Evolutionary conservation across 2,329 filamentous ascomycete genomes (phyloP).

Genomic region (Coleophoma eucalyptorum): DNA sequence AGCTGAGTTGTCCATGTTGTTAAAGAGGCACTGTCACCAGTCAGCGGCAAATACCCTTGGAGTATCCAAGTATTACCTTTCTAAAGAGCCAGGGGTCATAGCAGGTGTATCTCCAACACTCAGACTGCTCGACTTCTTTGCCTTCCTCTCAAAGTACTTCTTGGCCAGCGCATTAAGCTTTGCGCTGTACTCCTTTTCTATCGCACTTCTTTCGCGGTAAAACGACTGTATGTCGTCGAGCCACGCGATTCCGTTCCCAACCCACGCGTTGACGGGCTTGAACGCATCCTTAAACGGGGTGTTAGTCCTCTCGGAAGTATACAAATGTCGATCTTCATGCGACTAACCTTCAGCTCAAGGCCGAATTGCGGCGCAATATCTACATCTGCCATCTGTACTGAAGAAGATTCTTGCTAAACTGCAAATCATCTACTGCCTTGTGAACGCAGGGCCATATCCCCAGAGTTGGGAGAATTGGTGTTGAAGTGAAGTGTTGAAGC

Average conservation of each 20-base stretch:
- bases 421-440: slow-evolving; percentile 14
- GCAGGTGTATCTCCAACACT: slow-evolving; percentile 92
- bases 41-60: too few relatives aligned
- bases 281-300: slow-evolving; percentile 73
- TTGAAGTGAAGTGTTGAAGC: too few relatives aligned
- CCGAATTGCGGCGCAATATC: slow-evolving; percentile 85
- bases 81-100: slow-evolving; percentile 91
- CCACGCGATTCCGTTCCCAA: slow-evolving; percentile 85
- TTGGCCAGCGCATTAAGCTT: slow-evolving; percentile 86
- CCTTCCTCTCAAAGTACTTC: slow-evolving; percentile 97
- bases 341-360: slow-evolving; percentile 80
- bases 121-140: slow-evolving; percentile 78
- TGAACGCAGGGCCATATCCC: too few relatives aligned
- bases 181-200: slow-evolving; percentile 94
- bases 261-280: slow-evolving; percentile 92
- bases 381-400: slow-evolving; percentile 67
- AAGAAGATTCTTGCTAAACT: slow-evolving; percentile 2
- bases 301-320: neutral
- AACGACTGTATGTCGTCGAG: slow-evolving; percentile 96
- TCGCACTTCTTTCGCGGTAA: slow-evolving; percentile 88
- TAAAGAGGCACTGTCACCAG: slow-evolving; percentile 69
- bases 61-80: slow-evolving; percentile 52
- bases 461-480: too few relatives aligned
- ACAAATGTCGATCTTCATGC: slow-evolving; percentile 6
- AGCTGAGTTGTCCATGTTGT: slow-evolving; percentile 97